Evolutionary conservation across 139 green algal species (phyloP).

Genomic region (Haematococcus sp.): DNA sequence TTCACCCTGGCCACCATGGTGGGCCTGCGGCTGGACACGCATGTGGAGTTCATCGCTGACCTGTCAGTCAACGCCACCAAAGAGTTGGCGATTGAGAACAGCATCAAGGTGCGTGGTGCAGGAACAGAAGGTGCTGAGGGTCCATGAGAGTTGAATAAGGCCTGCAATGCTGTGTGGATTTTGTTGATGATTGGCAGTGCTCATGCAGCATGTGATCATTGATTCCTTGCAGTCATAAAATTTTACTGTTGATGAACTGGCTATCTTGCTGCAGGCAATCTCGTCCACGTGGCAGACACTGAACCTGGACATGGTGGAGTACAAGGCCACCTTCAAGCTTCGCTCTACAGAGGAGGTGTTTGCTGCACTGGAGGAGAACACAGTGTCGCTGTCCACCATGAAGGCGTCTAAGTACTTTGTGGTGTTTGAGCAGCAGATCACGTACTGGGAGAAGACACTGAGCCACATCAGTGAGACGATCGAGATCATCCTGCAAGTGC

Average conservation of each 20-base stretch:
- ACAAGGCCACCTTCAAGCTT: slow-evolving; percentile 77
- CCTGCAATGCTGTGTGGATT: neutral
- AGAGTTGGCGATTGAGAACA: slow-evolving; percentile 69
- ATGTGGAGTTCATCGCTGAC: slow-evolving; percentile 80
- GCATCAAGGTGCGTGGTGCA: slow-evolving; percentile 33
- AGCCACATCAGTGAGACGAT: slow-evolving; percentile 74
- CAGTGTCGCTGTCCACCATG: slow-evolving; percentile 82
- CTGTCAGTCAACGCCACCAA: slow-evolving; percentile 76
- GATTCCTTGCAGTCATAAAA: no score
- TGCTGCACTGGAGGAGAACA: slow-evolving; percentile 82
- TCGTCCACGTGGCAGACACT: slow-evolving; percentile 42
- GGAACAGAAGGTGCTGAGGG: no score
- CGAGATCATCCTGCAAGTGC: slow-evolving; percentile 77
- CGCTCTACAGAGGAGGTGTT: slow-evolving; percentile 81
- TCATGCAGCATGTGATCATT: no score
- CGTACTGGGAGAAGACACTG: slow-evolving; percentile 76
- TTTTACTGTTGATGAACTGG: no score
- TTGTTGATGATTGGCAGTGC: no score
- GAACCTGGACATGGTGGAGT: slow-evolving; percentile 72
- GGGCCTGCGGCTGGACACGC: slow-evolving; percentile 68
- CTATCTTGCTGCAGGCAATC: slow-evolving; percentile 26
- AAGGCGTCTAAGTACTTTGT: slow-evolving; percentile 86
- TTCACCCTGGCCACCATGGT: slow-evolving; percentile 83
- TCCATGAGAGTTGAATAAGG: neutral
- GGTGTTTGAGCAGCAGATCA: slow-evolving; percentile 82